Evolutionary conservation across 768 basidiomycete genomes (phyloP).

Genomic region (Agaricus sinodeliciosus): DNA sequence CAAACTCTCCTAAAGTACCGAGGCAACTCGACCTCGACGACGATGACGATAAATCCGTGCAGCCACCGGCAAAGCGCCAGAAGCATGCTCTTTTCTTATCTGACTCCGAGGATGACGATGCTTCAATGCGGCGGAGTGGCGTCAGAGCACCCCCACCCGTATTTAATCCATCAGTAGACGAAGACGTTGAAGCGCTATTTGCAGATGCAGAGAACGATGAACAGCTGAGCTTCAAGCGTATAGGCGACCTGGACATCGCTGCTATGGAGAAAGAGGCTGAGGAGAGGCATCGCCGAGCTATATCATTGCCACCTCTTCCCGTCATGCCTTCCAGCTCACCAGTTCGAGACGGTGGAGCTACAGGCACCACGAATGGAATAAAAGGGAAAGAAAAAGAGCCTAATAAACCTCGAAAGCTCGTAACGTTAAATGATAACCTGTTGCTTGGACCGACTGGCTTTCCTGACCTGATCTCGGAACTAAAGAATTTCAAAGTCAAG

Average conservation of each 20-base stretch:
- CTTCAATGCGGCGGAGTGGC: constrained; percentile 5
- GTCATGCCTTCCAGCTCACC: constrained; percentile 46
- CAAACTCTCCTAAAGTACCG: constrained; percentile 13
- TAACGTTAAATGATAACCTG: constrained; percentile 69
- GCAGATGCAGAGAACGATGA: constrained; percentile 30
- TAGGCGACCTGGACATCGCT: constrained; percentile 47
- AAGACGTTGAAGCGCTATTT: constrained; percentile 41
- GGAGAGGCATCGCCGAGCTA: constrained; percentile 34
- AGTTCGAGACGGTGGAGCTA: constrained; percentile 25
- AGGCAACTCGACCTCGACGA: constrained; percentile 13
- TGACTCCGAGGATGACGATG: constrained; percentile 47
- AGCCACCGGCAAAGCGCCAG: constrained; percentile 28
- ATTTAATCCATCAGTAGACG: constrained; percentile 21
- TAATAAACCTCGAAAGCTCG: constrained; percentile 41
- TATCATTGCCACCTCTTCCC: constrained; percentile 34
- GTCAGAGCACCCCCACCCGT: constrained; percentile 35
- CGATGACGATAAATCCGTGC: constrained; percentile 12
- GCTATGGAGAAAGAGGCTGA: constrained; percentile 50
- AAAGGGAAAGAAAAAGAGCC: constrained; percentile 24
- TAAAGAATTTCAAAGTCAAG: constrained; percentile 71
- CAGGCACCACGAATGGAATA: constrained; percentile 11
- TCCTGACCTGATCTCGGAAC: constrained; percentile 67
- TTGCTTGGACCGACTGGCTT: constrained; percentile 73
- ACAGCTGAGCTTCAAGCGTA: constrained; percentile 33
- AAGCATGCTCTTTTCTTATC: constrained; percentile 48